Conservation (phyloP, 108 stramenopile genomes). For the Cyclotella baltica region DNA sequence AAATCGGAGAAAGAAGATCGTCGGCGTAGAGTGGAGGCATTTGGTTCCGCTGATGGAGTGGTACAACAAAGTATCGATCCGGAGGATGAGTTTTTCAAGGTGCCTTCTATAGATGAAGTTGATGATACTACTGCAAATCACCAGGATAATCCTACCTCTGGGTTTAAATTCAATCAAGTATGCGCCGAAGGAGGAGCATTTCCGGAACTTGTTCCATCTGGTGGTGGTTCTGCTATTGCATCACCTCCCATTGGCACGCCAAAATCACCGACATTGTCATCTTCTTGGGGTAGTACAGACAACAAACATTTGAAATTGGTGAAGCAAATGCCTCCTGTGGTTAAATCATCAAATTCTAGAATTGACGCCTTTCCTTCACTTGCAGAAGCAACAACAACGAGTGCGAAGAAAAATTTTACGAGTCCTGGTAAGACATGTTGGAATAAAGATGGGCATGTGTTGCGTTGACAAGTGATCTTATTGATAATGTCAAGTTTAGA, state of each 20-base stretch:
- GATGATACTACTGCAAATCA: neutral
- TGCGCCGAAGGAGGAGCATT: constrained; percentile 36
- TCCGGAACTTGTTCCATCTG: constrained; percentile 24
- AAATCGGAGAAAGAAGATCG: constrained; percentile 51
- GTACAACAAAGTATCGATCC: constrained; percentile 65
- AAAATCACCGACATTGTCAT: neutral
- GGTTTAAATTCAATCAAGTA: constrained; percentile 33
- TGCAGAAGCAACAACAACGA: too few relatives aligned
- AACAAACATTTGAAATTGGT: neutral
- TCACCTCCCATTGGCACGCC: neutral
- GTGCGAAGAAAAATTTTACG: too few relatives aligned
- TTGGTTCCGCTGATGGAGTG: constrained; percentile 39
- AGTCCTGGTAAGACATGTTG: too few relatives aligned
- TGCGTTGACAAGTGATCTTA: too few relatives aligned
- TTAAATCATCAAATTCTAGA: too few relatives aligned
- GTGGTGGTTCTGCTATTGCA: neutral
- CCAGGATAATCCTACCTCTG: constrained; percentile 7
- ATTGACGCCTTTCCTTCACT: too few relatives aligned
- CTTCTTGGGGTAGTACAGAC: neutral
- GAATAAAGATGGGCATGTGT: too few relatives aligned
- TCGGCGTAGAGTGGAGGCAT: constrained; percentile 51
- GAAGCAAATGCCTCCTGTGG: too few relatives aligned
- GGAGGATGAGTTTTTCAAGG: constrained; percentile 71
- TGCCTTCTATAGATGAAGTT: constrained; percentile 11
- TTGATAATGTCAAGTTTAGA: too few relatives aligned